These are phyloP conservation scores for Buxus sempervirens DNA, from an alignment of 164 flowering plant species.

Conservation along the genomic window DNA sequence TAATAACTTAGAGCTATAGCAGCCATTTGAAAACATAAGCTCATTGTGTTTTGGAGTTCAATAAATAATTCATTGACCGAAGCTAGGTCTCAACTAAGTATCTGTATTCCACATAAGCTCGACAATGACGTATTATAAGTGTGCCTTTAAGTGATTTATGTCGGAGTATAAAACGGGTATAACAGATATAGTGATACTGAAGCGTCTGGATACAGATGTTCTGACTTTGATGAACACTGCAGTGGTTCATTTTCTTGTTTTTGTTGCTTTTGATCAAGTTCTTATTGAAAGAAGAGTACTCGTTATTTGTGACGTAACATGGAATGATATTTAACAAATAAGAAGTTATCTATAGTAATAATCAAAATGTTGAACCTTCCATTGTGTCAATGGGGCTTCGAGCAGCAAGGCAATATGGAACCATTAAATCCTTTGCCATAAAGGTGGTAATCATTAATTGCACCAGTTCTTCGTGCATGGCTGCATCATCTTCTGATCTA, in stretches of 20 bases:
- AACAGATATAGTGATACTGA: not conserved
- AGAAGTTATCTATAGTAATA: not conserved
- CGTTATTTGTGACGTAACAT: not conserved
- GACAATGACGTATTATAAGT: not conserved
- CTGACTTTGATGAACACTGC: not conserved
- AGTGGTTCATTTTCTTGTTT: not conserved
- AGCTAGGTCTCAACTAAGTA: not conserved
- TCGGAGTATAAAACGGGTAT: not conserved
- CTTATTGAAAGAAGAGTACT: not conserved
- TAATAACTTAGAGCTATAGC: too few species aligned
- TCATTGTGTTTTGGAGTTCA: not conserved
- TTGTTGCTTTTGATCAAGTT: not conserved
- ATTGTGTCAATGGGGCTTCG: not conserved
- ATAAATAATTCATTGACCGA: not conserved
- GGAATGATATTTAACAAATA: not conserved
- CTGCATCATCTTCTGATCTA: slow-evolving; percentile 13
- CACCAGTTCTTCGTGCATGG: slow-evolving; percentile 15
- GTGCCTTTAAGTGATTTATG: too few species aligned
- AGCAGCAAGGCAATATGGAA: slow-evolving; percentile 9
- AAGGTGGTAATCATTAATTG: slow-evolving; percentile 17
- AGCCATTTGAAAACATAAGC: not conserved
- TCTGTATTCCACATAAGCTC: not conserved
- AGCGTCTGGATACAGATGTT: not conserved
- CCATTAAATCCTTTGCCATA: not conserved
- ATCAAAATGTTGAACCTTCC: not conserved